Conservation (phyloP, 140 eudicot species). For the Erigeron philadelphicus region DNA sequence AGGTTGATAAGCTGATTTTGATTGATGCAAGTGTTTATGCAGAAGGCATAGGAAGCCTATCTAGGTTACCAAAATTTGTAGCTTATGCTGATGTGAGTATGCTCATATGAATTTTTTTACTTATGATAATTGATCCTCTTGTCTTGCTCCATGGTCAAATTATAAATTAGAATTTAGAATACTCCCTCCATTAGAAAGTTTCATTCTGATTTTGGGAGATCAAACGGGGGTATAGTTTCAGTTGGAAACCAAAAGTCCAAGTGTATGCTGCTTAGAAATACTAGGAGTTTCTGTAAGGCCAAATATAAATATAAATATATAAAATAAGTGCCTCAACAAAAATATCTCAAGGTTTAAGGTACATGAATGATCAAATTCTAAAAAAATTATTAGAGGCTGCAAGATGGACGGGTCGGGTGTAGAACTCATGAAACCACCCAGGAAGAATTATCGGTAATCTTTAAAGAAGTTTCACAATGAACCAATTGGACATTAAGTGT, state of each 20-base stretch:
- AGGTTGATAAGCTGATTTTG: slow-evolving; percentile 84
- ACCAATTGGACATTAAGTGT: no score
- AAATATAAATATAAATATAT: no score
- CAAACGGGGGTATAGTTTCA: neutral
- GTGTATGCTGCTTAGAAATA: neutral
- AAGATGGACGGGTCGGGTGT: no score
- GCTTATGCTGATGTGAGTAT: slow-evolving; percentile 87
- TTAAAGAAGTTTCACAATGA: no score
- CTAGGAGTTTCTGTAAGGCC: neutral
- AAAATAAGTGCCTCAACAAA: neutral
- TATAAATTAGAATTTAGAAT: neutral
- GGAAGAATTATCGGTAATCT: no score
- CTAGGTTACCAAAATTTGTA: slow-evolving; percentile 61
- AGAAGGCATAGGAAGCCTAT: slow-evolving; percentile 78
- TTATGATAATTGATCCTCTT: neutral
- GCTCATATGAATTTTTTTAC: slow-evolving; percentile 17
- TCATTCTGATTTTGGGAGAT: neutral
- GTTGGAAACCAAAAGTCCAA: neutral
- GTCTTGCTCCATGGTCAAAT: neutral
- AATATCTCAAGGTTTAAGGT: neutral
- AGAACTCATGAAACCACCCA: no score
- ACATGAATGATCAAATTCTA: neutral
- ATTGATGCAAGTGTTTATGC: slow-evolving; percentile 93
- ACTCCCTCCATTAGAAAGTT: neutral
- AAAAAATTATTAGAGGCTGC: no score